A percentile compares a stretch with the other conserved stretches of the same genome.
Evolutionary conservation across 345 rosid genomes (phyloP).

Genomic region (Salix brachista): DNA sequence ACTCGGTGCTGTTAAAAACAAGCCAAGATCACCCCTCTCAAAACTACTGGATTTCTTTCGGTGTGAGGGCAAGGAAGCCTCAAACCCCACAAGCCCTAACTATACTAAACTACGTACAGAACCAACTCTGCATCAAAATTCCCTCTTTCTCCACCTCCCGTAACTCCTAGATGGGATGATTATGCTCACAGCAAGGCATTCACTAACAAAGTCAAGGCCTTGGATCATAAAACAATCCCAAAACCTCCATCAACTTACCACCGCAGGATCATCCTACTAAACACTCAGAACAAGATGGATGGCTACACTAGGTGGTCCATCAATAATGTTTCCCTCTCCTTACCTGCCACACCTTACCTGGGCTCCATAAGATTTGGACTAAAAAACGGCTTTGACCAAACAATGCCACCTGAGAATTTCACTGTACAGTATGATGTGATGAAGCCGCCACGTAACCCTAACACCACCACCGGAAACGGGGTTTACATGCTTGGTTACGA

Average conservation of each 20-base stretch:
- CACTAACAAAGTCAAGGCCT: conserved; percentile 33
- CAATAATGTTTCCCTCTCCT: conserved; percentile 58
- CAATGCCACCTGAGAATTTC: conserved; percentile 46
- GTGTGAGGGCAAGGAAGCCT: conserved; percentile 58
- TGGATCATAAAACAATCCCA: conserved; percentile 28
- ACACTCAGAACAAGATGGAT: conserved; percentile 58
- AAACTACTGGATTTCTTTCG: conserved; percentile 58
- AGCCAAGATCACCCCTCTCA: conserved; percentile 40
- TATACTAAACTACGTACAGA: conserved; percentile 46
- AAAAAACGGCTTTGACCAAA: conserved; percentile 31
- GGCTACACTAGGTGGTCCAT: conserved; percentile 64
- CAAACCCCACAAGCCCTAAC: conserved; percentile 57
- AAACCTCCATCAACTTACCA: conserved; percentile 34
- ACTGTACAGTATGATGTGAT: conserved; percentile 39
- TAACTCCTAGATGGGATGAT: conserved; percentile 66
- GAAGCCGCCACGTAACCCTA: conserved; percentile 44
- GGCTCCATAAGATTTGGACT: conserved; percentile 55
- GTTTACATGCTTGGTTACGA: conserved; percentile 42
- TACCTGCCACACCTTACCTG: conserved; percentile 73
- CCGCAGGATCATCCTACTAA: conserved; percentile 54
- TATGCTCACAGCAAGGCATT: conserved; percentile 45
- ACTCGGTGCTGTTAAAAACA: conserved; percentile 64
- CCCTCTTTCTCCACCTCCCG: conserved; percentile 51
- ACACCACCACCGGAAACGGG: conserved; percentile 47
- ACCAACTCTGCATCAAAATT: conserved; percentile 32